phyloP scores from a whole-genome alignment of 371 early-diverging fungal species.

The Rhizopus delemar region DNA sequence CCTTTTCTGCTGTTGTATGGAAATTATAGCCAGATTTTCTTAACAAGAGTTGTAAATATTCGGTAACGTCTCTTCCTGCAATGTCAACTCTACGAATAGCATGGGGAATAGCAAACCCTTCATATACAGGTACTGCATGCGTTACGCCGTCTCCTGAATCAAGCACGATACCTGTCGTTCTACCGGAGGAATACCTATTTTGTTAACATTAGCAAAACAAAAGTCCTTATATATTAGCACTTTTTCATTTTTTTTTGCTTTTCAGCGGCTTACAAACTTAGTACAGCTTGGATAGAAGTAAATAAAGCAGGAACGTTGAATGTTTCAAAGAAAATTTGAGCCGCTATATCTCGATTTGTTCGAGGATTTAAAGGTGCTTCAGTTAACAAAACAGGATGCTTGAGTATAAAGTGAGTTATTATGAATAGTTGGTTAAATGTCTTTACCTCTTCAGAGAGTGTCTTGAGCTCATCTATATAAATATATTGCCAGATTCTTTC shows the following conservation, averaged over 20 bases:
- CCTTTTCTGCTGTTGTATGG: constrained; percentile 90
- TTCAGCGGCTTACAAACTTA: constrained; percentile 69
- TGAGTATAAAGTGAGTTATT: background rate
- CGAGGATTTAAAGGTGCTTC: constrained; percentile 94
- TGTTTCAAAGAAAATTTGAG: constrained; percentile 96
- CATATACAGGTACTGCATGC: constrained; percentile 93
- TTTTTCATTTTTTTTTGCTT: background rate
- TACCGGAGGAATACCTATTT: constrained; percentile 83
- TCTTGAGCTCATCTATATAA: constrained; percentile 92
- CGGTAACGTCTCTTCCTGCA: constrained; percentile 93
- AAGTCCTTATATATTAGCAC: background rate
- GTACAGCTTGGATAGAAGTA: constrained; percentile 93
- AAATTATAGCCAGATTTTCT: constrained; percentile 87
- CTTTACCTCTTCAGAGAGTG: constrained; percentile 88
- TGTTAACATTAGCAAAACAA: background rate
- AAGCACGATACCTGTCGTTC: constrained; percentile 94
- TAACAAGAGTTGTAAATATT: constrained; percentile 82
- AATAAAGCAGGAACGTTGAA: constrained; percentile 96
- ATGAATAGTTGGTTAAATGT: background rate
- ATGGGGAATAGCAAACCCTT: constrained; percentile 94
- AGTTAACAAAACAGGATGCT: constrained; percentile 95
- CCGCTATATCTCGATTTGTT: constrained; percentile 85
- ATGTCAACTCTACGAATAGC: constrained; percentile 91
- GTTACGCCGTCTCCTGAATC: constrained; percentile 96
- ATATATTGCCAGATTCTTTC: constrained; percentile 95